Percentiles rank a stretch among this genome's conserved stretches.
Conservation (phyloP, 345 rosid species). For the Citrus mangshanensis region DNA sequence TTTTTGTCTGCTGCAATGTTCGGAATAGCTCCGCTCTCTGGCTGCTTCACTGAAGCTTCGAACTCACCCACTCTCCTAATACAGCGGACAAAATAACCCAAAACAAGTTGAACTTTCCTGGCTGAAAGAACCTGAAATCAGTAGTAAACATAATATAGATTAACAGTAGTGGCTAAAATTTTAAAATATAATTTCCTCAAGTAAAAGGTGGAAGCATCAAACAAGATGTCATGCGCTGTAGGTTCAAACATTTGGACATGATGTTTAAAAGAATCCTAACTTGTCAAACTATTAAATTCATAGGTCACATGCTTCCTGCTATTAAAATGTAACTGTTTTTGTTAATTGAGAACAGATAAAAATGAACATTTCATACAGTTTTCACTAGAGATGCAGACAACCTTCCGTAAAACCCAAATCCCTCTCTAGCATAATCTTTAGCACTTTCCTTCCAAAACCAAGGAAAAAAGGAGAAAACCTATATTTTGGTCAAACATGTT, state of each 20-base stretch:
- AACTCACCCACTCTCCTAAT: constrained; percentile 29
- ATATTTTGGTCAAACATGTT: not conserved
- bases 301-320: not conserved
- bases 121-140: constrained; percentile 68
- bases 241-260: not conserved
- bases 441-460: not conserved
- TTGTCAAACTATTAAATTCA: not conserved
- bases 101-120: constrained; percentile 65
- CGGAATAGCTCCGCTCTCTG: constrained; percentile 12
- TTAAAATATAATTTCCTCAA: not conserved
- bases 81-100: constrained; percentile 75
- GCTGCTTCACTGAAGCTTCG: constrained; percentile 30
- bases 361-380: not conserved
- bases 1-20: constrained; percentile 13
- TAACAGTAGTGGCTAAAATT: not conserved
- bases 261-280: not conserved
- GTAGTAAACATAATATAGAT: not conserved
- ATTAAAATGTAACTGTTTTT: not conserved
- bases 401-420: not conserved
- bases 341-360: not conserved
- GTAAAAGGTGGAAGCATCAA: not conserved
- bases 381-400: not conserved
- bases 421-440: not conserved
- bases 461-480: not conserved
- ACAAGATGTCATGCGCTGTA: not conserved